Base-by-base conservation (phyloP, 78 protist genomes). In the Dictyostelium firmibasis region DNA sequence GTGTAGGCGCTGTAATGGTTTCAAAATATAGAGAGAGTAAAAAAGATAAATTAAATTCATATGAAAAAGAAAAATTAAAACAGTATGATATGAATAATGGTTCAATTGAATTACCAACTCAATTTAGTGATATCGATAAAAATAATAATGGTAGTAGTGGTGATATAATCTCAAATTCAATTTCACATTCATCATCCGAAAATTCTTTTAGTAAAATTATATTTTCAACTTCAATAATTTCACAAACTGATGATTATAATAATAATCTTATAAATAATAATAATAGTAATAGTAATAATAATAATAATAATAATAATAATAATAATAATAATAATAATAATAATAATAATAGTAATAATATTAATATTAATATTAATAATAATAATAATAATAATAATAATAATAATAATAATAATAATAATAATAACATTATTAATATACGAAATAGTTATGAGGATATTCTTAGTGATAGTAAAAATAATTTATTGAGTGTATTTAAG, bases 1-100 rank as follows among this genome's bases (percentile, higher is more conserved):
- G 94, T 50, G 94, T 89, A 0, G 94, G 41, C 8, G 31, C n/a
- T 31, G 94, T 89, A 0, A 89, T 89, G 94, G 62, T 69, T 16
- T 44, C 83, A 8, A 89, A 89, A 81, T 64, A 81, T 35, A 36
- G 77, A 23, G 94, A 89, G 18, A 20, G 38, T 6, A 60, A 81
- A 70, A 81, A 89, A 81, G 86, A 81, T 9, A 2, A 13, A 31
- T 35, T 89, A 60, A 67, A 81, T 43, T 23, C 41, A 14, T 89
- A 81, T 27, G 87, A 81, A 62, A 78, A 81, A 36, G 10, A 81
- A 14, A 79, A 88, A 81, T 64, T 81, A 27, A 81, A n/a, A 50
- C 57, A 16, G 11, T 69, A 82, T 3, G 53, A 31, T 72, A 72
- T 72, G 38, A 31, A 72, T 33, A 72, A 72, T 72, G 44, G 79